Evolutionary conservation across 129 eudicot genomes (phyloP).

Genomic region (Artemisia argyi): DNA sequence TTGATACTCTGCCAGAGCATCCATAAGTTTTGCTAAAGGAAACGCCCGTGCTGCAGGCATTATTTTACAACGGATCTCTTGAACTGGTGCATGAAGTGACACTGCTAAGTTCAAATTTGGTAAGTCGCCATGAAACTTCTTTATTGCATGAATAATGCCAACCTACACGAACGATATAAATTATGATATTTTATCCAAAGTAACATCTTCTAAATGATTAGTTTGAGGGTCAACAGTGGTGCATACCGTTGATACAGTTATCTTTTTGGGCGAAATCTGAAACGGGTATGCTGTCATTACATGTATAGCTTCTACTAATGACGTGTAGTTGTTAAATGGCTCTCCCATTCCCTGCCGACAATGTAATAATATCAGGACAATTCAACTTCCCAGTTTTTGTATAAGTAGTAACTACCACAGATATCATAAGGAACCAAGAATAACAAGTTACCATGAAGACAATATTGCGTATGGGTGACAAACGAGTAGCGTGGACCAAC

Average conservation of each 20-base stretch:
- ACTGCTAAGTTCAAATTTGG: conserved; percentile 90
- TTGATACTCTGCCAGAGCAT: conserved; percentile 74
- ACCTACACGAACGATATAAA: conserved; percentile 46
- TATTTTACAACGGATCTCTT: conserved; percentile 89
- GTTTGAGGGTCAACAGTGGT: conserved; percentile 8
- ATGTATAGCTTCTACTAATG: conserved; percentile 79
- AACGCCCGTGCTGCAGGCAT: conserved; percentile 99
- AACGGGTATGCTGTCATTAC: conserved; percentile 86
- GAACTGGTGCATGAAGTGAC: conserved; percentile 97
- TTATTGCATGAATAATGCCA: conserved; percentile 89
- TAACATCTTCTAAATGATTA: conserved; percentile 9
- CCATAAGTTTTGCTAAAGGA: conserved; percentile 92
- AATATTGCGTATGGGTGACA: conserved; percentile 81
- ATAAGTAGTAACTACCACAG: too few relatives aligned
- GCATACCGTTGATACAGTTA: conserved; percentile 91
- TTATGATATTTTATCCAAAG: neutral
- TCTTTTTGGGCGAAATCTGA: conserved; percentile 80
- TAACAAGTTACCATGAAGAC: conserved; percentile 83
- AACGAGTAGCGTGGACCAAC: conserved; percentile 82
- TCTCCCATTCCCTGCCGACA: conserved; percentile 96
- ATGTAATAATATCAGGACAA: conserved; percentile 17
- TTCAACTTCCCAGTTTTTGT: neutral
- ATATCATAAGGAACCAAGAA: conserved; percentile 12
- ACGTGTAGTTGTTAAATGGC: conserved; percentile 84
- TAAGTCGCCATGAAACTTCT: conserved; percentile 76